Evolutionary conservation across 768 basidiomycete species (phyloP), one percentile per base, ranked within the genome.

Genomic region (Daedalea quercina): DNA sequence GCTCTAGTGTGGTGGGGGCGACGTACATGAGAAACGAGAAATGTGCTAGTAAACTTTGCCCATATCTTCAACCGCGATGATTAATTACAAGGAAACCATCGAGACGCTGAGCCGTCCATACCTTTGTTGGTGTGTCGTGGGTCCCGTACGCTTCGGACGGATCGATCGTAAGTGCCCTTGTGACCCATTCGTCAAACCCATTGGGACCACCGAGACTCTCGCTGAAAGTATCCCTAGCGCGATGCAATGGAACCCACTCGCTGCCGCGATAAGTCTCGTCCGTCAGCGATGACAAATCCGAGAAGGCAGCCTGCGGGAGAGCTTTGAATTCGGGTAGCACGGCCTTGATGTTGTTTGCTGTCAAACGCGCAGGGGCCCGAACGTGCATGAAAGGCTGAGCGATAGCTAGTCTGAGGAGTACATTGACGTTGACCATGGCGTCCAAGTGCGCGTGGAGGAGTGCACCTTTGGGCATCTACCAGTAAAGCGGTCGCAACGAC

Each of bases 401-500:
- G 23, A 83, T 64, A 1, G 84, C 85, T 11, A 82, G 68, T 17
- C 72, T 62, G 13, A 85, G 69, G 4, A 89, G 69, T 22, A 72
- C 69, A 19, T 69, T 61, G 1, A 73, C 74, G 49, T 84, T 78
- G 22, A 87, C 83, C 0, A 80, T 85, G 19, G 85, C 82, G 60
- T 87, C 86, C n/a, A 90, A 70, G 62, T 90, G 88, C 0, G 74
- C 79, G 58, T 90, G 87, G 13, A 91, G 70, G 3, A 90, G 72
- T 1, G 77, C 85, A 37, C 88, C 89, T 67, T 90, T 90, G 1
- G 88, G 88, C 85, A 90, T 87, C 84, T 86, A 24, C 43, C 37
- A 33, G 50, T 45, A 35, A 35, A 34, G n/a, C 42, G 54, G 11
- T 15, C 22, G 19, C 23, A 41, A 20, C 12, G 17, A 8, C 17